A percentile compares a stretch with the other conserved stretches of the same genome.
Evolutionary conservation across 257 asterid species (phyloP).

Genomic region (Solanum lignicaule): DNA sequence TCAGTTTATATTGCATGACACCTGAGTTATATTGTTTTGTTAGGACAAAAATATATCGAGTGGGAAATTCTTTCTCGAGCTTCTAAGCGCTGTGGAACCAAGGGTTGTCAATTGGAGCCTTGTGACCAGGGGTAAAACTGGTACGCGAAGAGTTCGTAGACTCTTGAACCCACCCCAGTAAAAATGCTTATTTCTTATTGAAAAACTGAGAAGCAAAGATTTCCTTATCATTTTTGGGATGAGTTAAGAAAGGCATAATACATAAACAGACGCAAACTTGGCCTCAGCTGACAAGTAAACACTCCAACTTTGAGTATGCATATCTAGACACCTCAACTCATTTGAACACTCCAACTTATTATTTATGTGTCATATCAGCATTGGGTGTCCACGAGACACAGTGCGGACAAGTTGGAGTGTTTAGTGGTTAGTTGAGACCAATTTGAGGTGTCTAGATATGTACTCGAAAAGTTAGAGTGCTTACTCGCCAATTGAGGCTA

Average conservation of each 20-base stretch:
- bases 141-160: constrained; percentile 15
- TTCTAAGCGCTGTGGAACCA: constrained; percentile 72
- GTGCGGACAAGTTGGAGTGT: not conserved
- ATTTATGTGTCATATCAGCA: not conserved
- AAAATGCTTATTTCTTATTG: not conserved
- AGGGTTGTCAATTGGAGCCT: constrained; percentile 91
- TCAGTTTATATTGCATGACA: not conserved
- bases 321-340: too few relatives aligned
- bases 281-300: not conserved
- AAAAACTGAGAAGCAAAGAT: not conserved
- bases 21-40: not conserved
- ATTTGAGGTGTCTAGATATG: not conserved
- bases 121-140: constrained; percentile 80
- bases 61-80: constrained; percentile 76
- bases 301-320: not conserved
- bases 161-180: not conserved
- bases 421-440: not conserved
- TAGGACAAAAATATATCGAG: constrained; percentile 61
- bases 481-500: not conserved
- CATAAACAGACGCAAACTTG: not conserved
- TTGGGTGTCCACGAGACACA: not conserved
- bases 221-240: not conserved
- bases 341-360: not conserved
- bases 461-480: not conserved
- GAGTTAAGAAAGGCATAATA: not conserved